Percentiles rank a stretch among this genome's conserved stretches.
Conservation (phyloP, 768 basidiomycete species). For the Phanerochaete carnosa region DNA sequence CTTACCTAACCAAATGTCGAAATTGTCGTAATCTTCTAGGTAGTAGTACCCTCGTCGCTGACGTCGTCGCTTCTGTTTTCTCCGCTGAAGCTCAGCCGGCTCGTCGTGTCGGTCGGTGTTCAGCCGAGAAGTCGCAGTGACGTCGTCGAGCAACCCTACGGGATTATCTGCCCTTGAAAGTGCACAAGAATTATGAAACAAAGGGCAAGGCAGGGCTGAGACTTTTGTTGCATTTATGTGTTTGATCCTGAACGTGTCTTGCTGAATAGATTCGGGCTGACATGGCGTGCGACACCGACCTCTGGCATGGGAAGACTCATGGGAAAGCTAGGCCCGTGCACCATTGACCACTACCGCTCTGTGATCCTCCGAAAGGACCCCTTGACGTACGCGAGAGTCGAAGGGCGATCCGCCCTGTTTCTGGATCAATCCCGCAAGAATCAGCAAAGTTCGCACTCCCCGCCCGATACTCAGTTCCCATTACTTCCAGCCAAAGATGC, state of each 20-base stretch:
- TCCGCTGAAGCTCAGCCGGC: not conserved
- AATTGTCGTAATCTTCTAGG: not conserved
- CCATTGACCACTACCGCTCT: not conserved
- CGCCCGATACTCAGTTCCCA: not conserved
- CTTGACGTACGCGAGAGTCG: not conserved
- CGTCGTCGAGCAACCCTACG: not conserved
- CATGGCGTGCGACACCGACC: not conserved
- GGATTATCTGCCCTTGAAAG: not conserved
- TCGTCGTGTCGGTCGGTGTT: not conserved
- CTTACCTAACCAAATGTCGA: not conserved
- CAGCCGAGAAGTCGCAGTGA: constrained; percentile 3
- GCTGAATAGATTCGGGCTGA: not conserved
- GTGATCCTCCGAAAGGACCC: not conserved
- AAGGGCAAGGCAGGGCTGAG: not conserved
- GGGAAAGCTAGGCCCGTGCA: not conserved
- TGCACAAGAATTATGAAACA: not conserved
- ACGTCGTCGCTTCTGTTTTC: not conserved
- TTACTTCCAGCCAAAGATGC: not conserved
- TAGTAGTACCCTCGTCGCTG: not conserved
- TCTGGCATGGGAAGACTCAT: not conserved
- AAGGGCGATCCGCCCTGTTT: not conserved
- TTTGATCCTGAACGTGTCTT: not conserved
- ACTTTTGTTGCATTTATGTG: not conserved
- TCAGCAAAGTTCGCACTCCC: not conserved
- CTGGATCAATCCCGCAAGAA: constrained; percentile 6